These are phyloP conservation scores for Podospora australis DNA, from an alignment of 495 filamentous ascomycete genomes.

Conservation along the genomic window DNA sequence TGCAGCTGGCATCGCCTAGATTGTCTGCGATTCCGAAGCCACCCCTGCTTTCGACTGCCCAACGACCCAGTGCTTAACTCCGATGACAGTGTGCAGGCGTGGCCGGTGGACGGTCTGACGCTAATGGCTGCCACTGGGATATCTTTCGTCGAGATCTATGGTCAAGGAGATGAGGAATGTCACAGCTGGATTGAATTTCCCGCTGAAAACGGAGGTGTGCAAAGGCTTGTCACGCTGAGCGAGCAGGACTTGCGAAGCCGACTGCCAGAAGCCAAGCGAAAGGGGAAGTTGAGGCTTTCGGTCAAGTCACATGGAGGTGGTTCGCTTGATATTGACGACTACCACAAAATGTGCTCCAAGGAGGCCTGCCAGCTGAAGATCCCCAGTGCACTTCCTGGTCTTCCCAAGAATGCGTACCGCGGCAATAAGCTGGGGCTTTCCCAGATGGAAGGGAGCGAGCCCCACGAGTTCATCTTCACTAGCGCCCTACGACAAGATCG, in stretches of 20 bases:
- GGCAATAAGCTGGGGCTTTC: slow-evolving; percentile 72
- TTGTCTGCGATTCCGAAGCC: slow-evolving; percentile 76
- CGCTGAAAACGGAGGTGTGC: slow-evolving; percentile 52
- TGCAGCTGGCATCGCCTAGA: slow-evolving; percentile 87
- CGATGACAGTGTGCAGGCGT: slow-evolving; percentile 80
- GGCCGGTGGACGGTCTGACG: slow-evolving; percentile 76
- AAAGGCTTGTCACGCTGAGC: slow-evolving; percentile 63
- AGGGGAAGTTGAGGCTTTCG: slow-evolving; percentile 60
- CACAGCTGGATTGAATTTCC: slow-evolving; percentile 73
- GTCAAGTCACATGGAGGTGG: slow-evolving; percentile 72
- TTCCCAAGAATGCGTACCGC: slow-evolving; percentile 67
- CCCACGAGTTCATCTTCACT: slow-evolving; percentile 68
- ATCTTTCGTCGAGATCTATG: slow-evolving; percentile 72
- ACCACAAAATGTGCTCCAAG: slow-evolving; percentile 61
- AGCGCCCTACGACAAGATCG: slow-evolving; percentile 62
- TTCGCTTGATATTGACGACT: slow-evolving; percentile 65
- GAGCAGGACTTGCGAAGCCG: slow-evolving; percentile 68
- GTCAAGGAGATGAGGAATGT: slow-evolving; percentile 67
- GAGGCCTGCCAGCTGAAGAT: slow-evolving; percentile 65
- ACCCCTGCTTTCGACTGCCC: slow-evolving; percentile 84
- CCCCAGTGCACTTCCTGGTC: slow-evolving; percentile 28
- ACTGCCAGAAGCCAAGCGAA: slow-evolving; percentile 63
- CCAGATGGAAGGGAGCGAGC: slow-evolving; percentile 61
- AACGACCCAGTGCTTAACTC: slow-evolving; percentile 58
- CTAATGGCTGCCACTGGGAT: slow-evolving; percentile 77